Evolutionary conservation across 2,329 filamentous ascomycete genomes (phyloP).

Genomic region (Diplodia scrobiculata): DNA sequence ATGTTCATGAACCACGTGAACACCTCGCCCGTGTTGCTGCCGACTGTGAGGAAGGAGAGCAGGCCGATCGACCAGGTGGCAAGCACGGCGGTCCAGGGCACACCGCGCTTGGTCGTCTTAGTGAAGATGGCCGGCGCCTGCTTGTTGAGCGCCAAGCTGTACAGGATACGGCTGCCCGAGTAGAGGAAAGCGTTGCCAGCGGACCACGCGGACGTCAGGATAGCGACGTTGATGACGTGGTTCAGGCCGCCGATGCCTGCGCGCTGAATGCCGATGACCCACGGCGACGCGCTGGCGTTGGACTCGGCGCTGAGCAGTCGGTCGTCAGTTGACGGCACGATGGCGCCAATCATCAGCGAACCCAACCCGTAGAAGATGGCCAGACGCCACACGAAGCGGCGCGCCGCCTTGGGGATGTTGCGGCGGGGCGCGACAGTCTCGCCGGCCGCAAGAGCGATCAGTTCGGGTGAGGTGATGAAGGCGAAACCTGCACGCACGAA

Average conservation of each 20-base stretch:
- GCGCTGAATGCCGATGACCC: conserved; percentile 55
- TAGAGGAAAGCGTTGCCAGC: conserved; percentile 38
- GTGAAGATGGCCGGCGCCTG: conserved; percentile 36
- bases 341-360: conserved; percentile 58
- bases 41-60: conserved; percentile 55
- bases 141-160: conserved; percentile 35
- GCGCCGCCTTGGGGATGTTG: conserved; percentile 70
- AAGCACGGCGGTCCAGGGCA: conserved; percentile 72
- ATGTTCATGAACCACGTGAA: conserved; percentile 74
- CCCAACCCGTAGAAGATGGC: conserved; percentile 54
- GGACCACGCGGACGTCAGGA: conserved; percentile 37
- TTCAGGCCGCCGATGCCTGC: conserved; percentile 48
- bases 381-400: conserved; percentile 76
- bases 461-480: conserved; percentile 58
- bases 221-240: conserved; percentile 36
- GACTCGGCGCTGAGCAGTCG: conserved; percentile 48
- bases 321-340: conserved; percentile 56
- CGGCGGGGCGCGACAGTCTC: conserved; percentile 64
- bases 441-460: conserved; percentile 63
- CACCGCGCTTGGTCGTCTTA: conserved; percentile 59
- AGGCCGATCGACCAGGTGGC: conserved; percentile 41
- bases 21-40: conserved; percentile 49
- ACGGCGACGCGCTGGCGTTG: conserved; percentile 60
- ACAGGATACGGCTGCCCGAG: conserved; percentile 35
- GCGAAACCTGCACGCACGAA: conserved; percentile 57